Evolutionary conservation across 495 filamentous ascomycete species (phyloP), one percentile per base, ranked within the genome.

Genomic region (Aspergillus homomorphus): DNA sequence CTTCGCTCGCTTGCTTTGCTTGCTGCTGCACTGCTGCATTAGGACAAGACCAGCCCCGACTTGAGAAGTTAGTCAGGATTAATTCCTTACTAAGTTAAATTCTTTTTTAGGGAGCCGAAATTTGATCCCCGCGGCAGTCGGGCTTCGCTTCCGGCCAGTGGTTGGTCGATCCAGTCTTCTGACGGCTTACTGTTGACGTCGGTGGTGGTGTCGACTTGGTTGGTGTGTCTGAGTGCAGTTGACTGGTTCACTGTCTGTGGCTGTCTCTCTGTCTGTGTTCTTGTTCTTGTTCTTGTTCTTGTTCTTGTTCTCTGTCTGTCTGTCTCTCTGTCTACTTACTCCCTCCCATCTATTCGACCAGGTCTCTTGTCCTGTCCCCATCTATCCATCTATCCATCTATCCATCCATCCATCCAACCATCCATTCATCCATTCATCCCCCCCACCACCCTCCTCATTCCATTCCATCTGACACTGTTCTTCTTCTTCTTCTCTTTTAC

Each of bases 141-240:
- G 48, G 14, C 48, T 19, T 28, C 24, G 23, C 23, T 51, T 51
- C 48, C 48, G 48, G n/a, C 48, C 48, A 51, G 15, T 51, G 48
- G 48, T 51, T 51, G 48, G 48, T 30, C 48, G 23, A 51, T 51
- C 24, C 24, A 4, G 48, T 51, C 46, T 26, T n/a, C 8, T 50
- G 20, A 20, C 45, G 19, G 45, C 45, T 46, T 19, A 46, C 45
- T 46, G 45, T 46, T 46, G 45, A 46, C 45, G 45, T 46, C 45
- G 45, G 22, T 51, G 48, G 48, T 51, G 48, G 42, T 16, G 4
- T 5, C 42, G 4, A 44, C 3, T 4, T 5, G 42, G 42, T 16
- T 16, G 4, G 18, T 45, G 2, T 45, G 44, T 19, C 21, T 22
- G 44, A 2, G n/a, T 45, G 44, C 3, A 3, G 5, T 20, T 19